Base-by-base conservation (phyloP, 2,329 filamentous ascomycete genomes). In the Aspergillus japonicus region DNA sequence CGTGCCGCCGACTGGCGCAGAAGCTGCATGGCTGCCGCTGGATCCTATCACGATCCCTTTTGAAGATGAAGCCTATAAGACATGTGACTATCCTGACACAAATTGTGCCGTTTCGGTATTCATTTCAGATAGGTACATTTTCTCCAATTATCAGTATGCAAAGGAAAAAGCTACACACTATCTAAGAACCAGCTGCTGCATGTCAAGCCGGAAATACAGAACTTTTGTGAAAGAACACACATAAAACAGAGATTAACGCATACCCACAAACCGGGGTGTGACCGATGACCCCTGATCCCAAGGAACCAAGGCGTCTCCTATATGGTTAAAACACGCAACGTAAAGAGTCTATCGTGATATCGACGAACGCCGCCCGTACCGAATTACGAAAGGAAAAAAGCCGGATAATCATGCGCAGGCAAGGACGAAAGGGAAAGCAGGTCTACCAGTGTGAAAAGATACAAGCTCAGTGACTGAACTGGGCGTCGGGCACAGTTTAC, bases 401-500 rank as follows among this genome's bases (percentile, higher is more conserved):
- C 62, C 59, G 62, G 57, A 60, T 57, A 60, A 54, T 53, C 51
- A 44, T 53, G 51, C 66, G 58, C 64, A 58, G 53, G 50, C 60
- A 58, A 42, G 55, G 44, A 48, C 42, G 58, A 66, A 52, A 58
- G 62, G 60, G 59, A 65, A 62, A 58, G 64, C 54, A 66, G 63
- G 66, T 72, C 69, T 73, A 75, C 71, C 72, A 60, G 62, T 55
- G 60, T 63, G 62, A 65, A 61, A 64, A 64, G 60, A 68, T 68
- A 70, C 67, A 66, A 68, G 67, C 65, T 69, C 65, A 61, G 61
- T 62, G 63, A 64, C 63, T 68, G 65, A 52, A 62, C 62, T 61
- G 59, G 55, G 58, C 59, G 64, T 64, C 61, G 58, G 60, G 56
- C 57, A 59, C 62, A 56, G 58, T 69, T 71, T 83, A 87, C 85